Base-by-base conservation (phyloP, 2,329 filamentous ascomycete genomes). In the Diaporthe eres region DNA sequence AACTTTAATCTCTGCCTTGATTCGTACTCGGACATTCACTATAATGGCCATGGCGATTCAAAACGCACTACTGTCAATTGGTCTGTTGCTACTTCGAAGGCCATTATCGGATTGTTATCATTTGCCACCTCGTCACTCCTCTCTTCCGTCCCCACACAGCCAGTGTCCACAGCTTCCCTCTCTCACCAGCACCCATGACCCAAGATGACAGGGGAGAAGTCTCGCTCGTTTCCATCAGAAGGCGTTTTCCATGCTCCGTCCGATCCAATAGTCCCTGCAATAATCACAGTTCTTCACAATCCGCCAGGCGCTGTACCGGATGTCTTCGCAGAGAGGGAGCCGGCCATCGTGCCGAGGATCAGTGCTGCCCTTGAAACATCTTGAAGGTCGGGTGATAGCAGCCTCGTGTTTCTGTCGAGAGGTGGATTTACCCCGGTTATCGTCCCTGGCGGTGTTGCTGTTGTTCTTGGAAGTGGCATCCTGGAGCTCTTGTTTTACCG, bases 181-280 rank as follows among this genome's bases (percentile, higher is more conserved):
- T 39, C 12, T 51, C 10, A 37, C 63, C 28, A 19, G 12, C 22
- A 9, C 19, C 65, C 34, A 55, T 13, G 6, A 9, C 17, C 17
- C 22, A 28, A 47, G 42, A 25, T 49, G 25, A 34, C 25, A 34
- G n/a, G 31, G 39, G 12, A 10, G 13, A 39, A 42, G 34, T 5
- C 65, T 70, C n/a, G 1, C 13, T 19, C 17, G 9, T 19, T 19
- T 39, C 13, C 15, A 55, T 70, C n/a, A 70, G 49, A 55, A 7
- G 8, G 49, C 49, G 28, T 70, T 70, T 4, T 70, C 49, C 49
- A 55, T 55, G n/a, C 49, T 42, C 10, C 34, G 37, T 28, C 65
- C 65, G 15, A 70, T 70, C 49, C 65, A 70, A 22, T 42, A 70
- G 34, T 55, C 65, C 49, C n/a, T 42, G 49, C 49, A 70, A 28